Percentiles rank a stretch among this genome's conserved stretches.
phyloP scores from a whole-genome alignment of 2,329 filamentous ascomycete genomes.

The Sclerotiophoma versabilis region DNA sequence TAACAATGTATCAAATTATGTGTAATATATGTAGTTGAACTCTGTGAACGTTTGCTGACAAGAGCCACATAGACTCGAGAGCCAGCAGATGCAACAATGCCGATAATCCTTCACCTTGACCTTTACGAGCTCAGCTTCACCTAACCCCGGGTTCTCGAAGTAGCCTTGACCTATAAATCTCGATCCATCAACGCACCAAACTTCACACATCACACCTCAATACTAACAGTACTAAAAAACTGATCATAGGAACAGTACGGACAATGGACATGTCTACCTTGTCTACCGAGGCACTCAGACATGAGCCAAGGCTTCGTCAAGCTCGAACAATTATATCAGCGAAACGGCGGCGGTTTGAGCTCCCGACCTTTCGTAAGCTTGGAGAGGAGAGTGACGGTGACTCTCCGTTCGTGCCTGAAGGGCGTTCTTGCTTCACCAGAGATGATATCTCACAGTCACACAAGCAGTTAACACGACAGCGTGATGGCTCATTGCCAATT shows the following conservation, averaged over 20 bases:
- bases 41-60: not conserved
- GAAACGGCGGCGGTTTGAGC: no score
- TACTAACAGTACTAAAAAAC: not conserved
- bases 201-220: not conserved
- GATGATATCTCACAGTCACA: not conserved
- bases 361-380: not conserved
- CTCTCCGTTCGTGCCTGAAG: not conserved
- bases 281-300: not conserved
- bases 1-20: constrained; percentile 11
- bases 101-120: not conserved
- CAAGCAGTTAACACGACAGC: no score
- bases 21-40: constrained; percentile 5
- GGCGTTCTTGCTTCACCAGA: not conserved
- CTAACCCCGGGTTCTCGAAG: not conserved
- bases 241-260: no score
- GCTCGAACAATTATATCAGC: not conserved
- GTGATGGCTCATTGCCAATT: not conserved
- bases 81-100: not conserved
- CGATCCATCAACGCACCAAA: not conserved
- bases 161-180: not conserved
- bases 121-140: not conserved
- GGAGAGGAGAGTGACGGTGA: not conserved
- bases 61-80: not conserved
- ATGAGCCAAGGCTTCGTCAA: not conserved
- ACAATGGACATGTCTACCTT: not conserved